Percentiles rank a stretch among this genome's conserved stretches.
These are phyloP conservation scores for Fusarium citri DNA, from an alignment of 2,329 filamentous ascomycete genomes.

Conservation along the genomic window DNA sequence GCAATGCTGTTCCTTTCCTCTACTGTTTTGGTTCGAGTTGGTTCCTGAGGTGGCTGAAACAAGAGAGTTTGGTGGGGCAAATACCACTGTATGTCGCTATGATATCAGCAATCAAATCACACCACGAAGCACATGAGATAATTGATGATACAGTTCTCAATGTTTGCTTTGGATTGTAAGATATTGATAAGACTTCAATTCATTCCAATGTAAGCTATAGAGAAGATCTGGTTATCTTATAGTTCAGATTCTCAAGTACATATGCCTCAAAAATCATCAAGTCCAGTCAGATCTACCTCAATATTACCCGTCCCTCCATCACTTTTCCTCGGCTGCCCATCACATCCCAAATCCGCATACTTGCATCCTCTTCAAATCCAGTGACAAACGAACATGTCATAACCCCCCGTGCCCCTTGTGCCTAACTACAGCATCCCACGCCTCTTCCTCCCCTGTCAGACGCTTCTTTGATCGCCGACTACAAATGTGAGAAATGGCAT, in stretches of 20 bases:
- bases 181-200: neutral
- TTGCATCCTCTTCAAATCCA: slow-evolving; percentile 41
- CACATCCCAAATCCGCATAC: slow-evolving; percentile 29
- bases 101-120: slow-evolving; percentile 35
- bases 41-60: slow-evolving; percentile 28
- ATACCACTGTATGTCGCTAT: slow-evolving; percentile 14
- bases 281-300: slow-evolving; percentile 3
- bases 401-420: slow-evolving; percentile 20
- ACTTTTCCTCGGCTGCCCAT: slow-evolving; percentile 18
- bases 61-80: slow-evolving; percentile 23
- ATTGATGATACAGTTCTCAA: slow-evolving; percentile 4
- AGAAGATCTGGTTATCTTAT: neutral
- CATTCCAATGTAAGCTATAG: neutral
- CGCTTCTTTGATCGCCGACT: slow-evolving; percentile 15
- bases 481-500: slow-evolving; percentile 34
- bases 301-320: slow-evolving; percentile 18
- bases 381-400: slow-evolving; percentile 50
- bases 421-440: slow-evolving; percentile 35
- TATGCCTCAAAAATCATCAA: neutral
- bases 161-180: neutral
- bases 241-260: neutral
- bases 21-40: slow-evolving; percentile 9
- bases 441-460: slow-evolving; percentile 29
- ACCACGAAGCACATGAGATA: slow-evolving; percentile 11
- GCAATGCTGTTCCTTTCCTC: neutral